These are phyloP conservation scores for Arbutus unedo DNA, from an alignment of 148 eudicot species.

Conservation along the genomic window DNA sequence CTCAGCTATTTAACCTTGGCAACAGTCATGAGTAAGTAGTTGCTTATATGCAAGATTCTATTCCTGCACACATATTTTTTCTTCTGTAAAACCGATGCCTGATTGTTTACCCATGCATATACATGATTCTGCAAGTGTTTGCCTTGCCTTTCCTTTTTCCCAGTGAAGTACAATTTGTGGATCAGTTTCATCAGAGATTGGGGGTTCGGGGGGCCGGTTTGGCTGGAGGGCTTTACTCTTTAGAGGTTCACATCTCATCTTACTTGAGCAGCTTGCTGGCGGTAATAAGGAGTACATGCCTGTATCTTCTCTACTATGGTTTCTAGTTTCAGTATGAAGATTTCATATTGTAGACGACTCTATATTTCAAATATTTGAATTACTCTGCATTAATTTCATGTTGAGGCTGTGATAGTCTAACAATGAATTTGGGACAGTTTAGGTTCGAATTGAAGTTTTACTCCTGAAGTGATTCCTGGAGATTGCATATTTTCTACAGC, in stretches of 20 bases:
- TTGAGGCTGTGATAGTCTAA: neutral
- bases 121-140: neutral
- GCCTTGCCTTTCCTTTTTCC: neutral
- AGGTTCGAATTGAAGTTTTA: neutral
- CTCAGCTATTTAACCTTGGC: neutral
- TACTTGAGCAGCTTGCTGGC: neutral
- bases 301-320: neutral
- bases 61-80: neutral
- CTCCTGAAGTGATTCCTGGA: neutral
- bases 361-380: neutral
- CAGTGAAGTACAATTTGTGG: conserved; percentile 17
- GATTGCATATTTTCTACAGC: neutral
- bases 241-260: conserved; percentile 6
- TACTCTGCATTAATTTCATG: neutral
- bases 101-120: neutral
- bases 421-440: neutral
- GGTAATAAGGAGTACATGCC: neutral
- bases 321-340: neutral
- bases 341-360: neutral
- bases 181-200: conserved; percentile 17
- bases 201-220: neutral
- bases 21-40: neutral
- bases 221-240: conserved; percentile 12
- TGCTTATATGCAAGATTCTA: neutral
- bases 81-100: too few species aligned